Evolutionary conservation across 441 rosid genomes (phyloP), one percentile per base, ranked within the genome.

Genomic region (Theobroma grandiflorum): DNA sequence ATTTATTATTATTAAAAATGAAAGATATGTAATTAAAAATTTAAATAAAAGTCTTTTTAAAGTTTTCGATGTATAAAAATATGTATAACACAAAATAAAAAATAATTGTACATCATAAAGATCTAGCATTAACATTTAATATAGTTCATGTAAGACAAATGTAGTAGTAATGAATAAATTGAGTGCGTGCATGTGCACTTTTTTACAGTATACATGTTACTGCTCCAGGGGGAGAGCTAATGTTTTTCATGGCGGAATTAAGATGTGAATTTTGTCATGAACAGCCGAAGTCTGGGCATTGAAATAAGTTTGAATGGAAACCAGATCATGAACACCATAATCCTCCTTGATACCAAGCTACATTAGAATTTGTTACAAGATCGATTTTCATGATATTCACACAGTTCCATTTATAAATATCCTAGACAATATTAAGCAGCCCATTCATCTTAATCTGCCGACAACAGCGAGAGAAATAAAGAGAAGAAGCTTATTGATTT

Each of bases 401-500:
- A 50, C 61, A 50, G 6, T 20, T 12, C 35, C 49, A 9, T 43
- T 20, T 52, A 8, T 38, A 40, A 40, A 42, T 40, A 4, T 4
- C 26, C 57, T 26, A 43, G 3, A 45, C 37, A 14, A 47, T 8
- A 47, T 47, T 26, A 26, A 26, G 18, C 4, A 52, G 57, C 14
- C 57, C 57, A 52, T 16, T 3, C 16, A 52, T 10, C 14, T 16
- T 52, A 52, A 52, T 52, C 57, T 52, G 57, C 57, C 14, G 4
- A 52, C 12, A 10, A 26, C 31, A 26, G 31, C 31, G 31, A 26
- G 31, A 26, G 31, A 26, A 0, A 26, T 26, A 26, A 26, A 42
- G 35, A 45, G 14, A 12, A 3, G 42, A 38, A 72, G 18, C 65
- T 33, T 43, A 50, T 40, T 83, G 79, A 73, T 74, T 55, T 40